phyloP scores from a whole-genome alignment of 257 asterid genomes.

The Scutellaria minor region DNA sequence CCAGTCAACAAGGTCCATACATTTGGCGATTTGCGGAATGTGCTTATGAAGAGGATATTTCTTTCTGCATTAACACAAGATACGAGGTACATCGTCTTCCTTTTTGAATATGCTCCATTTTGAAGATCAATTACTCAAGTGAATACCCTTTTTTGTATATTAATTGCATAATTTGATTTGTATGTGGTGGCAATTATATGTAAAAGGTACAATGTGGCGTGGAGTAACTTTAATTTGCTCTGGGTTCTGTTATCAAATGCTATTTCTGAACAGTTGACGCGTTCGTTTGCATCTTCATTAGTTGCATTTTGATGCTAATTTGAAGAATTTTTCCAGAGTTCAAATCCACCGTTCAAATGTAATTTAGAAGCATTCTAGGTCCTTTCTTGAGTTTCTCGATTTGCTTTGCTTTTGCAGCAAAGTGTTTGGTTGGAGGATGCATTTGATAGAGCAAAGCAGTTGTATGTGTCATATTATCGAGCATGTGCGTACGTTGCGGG shows the following conservation, averaged over 20 bases:
- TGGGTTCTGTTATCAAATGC: conserved; percentile 22
- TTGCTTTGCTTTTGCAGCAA: no score
- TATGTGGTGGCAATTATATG: conserved; percentile 17
- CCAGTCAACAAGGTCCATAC: conserved; percentile 93
- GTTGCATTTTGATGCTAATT: conserved; percentile 39
- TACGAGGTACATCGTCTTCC: conserved; percentile 70
- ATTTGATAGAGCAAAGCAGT: conserved; percentile 37
- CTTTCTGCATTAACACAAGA: conserved; percentile 98
- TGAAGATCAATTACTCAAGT: conserved; percentile 25
- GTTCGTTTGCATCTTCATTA: conserved; percentile 21
- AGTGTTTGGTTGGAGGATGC: no score
- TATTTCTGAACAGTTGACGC: conserved; percentile 16
- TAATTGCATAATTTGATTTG: conserved; percentile 1
- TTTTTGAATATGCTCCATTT: conserved; percentile 27
- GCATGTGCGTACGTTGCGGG: no score
- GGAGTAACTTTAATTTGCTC: not conserved
- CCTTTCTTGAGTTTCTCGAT: no score
- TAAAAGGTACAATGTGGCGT: conserved; percentile 7
- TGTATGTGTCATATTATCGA: no score
- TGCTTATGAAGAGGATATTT: conserved; percentile 99
- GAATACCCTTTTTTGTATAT: conserved; percentile 20
- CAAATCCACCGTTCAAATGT: conserved; percentile 88
- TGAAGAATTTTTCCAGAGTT: conserved; percentile 66
- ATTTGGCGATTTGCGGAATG: conserved; percentile 82
- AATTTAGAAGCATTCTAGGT: no score